Evolutionary conservation across 2,329 filamentous ascomycete genomes (phyloP).

Genomic region (Ceratocystiopsis brevicomis): DNA sequence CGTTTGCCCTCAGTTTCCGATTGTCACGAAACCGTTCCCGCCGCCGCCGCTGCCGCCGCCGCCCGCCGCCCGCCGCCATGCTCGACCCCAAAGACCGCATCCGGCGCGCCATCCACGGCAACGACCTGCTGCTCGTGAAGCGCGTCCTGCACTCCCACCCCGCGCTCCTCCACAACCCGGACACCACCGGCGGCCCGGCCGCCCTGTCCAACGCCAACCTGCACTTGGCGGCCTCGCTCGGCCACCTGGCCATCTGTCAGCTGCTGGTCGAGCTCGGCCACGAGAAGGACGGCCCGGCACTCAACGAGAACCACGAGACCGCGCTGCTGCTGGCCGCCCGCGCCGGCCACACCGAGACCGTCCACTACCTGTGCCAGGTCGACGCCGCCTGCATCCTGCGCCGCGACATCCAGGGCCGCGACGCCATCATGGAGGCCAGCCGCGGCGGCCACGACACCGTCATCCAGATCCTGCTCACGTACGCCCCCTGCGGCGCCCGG

Average conservation of each 20-base stretch:
- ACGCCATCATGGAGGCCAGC: constrained; percentile 51
- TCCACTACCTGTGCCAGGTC: constrained; percentile 47
- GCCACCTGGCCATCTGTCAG: constrained; percentile 48
- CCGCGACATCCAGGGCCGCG: constrained; percentile 47
- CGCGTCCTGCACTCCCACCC: constrained; percentile 63
- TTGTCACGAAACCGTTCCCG: no score
- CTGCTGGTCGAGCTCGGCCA: constrained; percentile 57
- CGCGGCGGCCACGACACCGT: constrained; percentile 42
- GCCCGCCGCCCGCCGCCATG: constrained; percentile 30
- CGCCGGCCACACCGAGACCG: constrained; percentile 52
- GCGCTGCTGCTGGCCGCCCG: constrained; percentile 61
- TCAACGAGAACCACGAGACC: constrained; percentile 66
- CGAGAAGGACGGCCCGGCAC: constrained; percentile 47
- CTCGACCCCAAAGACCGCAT: constrained; percentile 61
- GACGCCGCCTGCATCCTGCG: constrained; percentile 45
- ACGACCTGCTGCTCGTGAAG: constrained; percentile 51
- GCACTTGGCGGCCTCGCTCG: constrained; percentile 60
- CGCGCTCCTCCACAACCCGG: constrained; percentile 56
- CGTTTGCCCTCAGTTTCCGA: no score
- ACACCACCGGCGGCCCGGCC: constrained; percentile 34
- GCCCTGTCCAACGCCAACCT: constrained; percentile 62
- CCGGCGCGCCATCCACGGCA: constrained; percentile 61
- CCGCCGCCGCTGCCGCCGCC: no score
- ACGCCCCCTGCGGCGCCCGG: constrained; percentile 32
- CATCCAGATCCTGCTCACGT: constrained; percentile 45